Percentiles rank a stretch among this genome's conserved stretches.
These are phyloP conservation scores for Pichia terricola DNA, from an alignment of 1,139 yeast species.

Conservation along the genomic window DNA sequence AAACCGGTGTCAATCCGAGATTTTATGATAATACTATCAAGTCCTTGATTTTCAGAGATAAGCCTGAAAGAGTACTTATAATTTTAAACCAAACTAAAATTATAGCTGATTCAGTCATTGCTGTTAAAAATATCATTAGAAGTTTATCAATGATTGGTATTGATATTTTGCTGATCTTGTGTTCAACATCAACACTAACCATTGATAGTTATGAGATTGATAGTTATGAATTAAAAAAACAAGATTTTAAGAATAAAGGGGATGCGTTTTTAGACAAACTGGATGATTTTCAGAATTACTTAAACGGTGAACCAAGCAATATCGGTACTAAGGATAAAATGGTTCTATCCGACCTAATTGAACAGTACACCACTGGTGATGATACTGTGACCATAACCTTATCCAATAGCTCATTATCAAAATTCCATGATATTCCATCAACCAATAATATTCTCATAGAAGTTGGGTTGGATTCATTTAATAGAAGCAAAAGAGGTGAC, in stretches of 20 bases:
- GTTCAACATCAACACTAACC: conserved; percentile 15
- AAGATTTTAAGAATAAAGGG: conserved; percentile 1
- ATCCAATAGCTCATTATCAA: conserved; percentile 17
- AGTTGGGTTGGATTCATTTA: conserved; percentile 11
- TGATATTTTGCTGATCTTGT: conserved; percentile 18
- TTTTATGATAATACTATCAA: conserved; percentile 20
- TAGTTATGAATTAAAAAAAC: conserved; percentile 3
- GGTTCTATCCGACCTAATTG: not conserved
- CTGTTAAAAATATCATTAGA: conserved; percentile 26
- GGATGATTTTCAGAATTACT: conserved; percentile 13
- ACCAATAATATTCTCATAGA: conserved; percentile 19
- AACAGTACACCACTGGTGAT: conserved; percentile 1
- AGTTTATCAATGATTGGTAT: conserved; percentile 24
- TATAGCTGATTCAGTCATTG: conserved; percentile 13
- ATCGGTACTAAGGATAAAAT: not conserved
- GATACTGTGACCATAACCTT: conserved; percentile 17
- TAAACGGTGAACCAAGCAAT: not conserved
- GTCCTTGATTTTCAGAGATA: conserved; percentile 15
- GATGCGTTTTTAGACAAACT: conserved; percentile 7
- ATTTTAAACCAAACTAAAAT: conserved; percentile 24
- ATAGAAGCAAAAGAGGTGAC: conserved; percentile 14
- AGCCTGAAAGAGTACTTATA: conserved; percentile 22
- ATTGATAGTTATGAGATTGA: conserved; percentile 10
- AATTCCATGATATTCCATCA: conserved; percentile 13
- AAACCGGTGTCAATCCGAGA: conserved; percentile 22